These are phyloP conservation scores for Citrus cavaleriei DNA, from an alignment of 345 rosid genomes.

Conservation along the genomic window DNA sequence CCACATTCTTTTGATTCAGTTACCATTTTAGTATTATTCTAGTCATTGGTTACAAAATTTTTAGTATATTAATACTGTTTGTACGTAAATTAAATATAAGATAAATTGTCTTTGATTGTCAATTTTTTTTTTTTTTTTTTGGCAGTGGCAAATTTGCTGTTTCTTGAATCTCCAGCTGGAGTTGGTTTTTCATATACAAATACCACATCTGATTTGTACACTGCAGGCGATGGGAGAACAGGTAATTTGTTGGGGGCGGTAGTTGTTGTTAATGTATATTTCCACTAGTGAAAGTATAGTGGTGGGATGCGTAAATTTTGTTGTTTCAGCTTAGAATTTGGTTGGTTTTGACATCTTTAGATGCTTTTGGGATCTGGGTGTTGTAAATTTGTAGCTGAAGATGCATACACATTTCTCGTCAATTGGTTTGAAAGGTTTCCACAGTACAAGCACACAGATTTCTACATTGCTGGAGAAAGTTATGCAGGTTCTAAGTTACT, in stretches of 20 bases:
- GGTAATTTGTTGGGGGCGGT: slow-evolving; percentile 35
- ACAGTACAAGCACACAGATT: slow-evolving; percentile 86
- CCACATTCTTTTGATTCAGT: background rate
- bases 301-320: background rate
- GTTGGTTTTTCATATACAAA: slow-evolving; percentile 93
- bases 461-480: slow-evolving; percentile 96
- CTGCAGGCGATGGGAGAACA: slow-evolving; percentile 79
- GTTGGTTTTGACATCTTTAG: slow-evolving; percentile 17
- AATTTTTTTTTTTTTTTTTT: background rate
- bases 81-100: background rate
- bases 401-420: slow-evolving; percentile 71
- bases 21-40: background rate
- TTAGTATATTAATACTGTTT: background rate
- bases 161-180: slow-evolving; percentile 97
- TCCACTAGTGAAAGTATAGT: background rate
- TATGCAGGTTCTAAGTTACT: slow-evolving; percentile 60
- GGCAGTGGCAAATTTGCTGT: slow-evolving; percentile 87
- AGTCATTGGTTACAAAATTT: background rate
- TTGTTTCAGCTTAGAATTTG: background rate
- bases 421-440: slow-evolving; percentile 97
- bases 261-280: background rate
- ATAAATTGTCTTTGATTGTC: background rate
- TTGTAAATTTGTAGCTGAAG: slow-evolving; percentile 65
- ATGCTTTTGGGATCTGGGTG: slow-evolving; percentile 8
- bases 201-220: slow-evolving; percentile 77